Evolutionary conservation across 179 eudicot genomes (phyloP), one percentile per base, ranked within the genome.

Genomic region (Carnegiea gigantea): DNA sequence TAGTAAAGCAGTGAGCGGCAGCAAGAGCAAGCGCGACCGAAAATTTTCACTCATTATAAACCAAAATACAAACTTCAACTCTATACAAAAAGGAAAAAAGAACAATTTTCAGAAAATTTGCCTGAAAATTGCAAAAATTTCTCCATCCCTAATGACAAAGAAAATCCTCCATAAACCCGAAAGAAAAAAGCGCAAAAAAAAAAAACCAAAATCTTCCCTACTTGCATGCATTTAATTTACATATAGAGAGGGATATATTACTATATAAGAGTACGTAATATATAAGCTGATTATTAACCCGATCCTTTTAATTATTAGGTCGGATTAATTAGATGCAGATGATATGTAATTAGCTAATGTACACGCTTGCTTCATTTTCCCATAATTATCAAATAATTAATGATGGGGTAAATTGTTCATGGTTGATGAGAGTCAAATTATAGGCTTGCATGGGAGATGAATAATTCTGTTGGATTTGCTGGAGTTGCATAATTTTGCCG

Each of bases 401-500:
- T 24, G 76, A 73, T 73, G 76, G 51, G 40, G 44, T 38, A 46
- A 23, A 65, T 54, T 20, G 74, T 80, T 26, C 75, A 40, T 80
- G 44, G 64, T 75, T 60, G 44, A 20, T 8, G 64, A 53, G 43
- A 46, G 65, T 85, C 70, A 64, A 21, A 21, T 70, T 40, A 68
- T 78, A n/a, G 85, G 3, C 3, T 11, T 26, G 75, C 64, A 77
- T 80, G 72, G 44, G 36, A 51, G 20, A 65, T 78, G 76, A 76
- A 59, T 75, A 33, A 65, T 84, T 82, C 59, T 82, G 86, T 15
- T 83, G 90, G 23, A 87, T 85, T 79, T 88, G 89, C 53, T 86
- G 90, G 3, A 85, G 78, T 36, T 82, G 85, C 83, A 89, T 79
- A 70, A 90, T 78, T 85, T 86, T 91, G 59, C 78, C 77, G 26